These are phyloP conservation scores for Nothomitra cinnamomea DNA, from an alignment of 2,329 filamentous ascomycete genomes.

Conservation along the genomic window DNA sequence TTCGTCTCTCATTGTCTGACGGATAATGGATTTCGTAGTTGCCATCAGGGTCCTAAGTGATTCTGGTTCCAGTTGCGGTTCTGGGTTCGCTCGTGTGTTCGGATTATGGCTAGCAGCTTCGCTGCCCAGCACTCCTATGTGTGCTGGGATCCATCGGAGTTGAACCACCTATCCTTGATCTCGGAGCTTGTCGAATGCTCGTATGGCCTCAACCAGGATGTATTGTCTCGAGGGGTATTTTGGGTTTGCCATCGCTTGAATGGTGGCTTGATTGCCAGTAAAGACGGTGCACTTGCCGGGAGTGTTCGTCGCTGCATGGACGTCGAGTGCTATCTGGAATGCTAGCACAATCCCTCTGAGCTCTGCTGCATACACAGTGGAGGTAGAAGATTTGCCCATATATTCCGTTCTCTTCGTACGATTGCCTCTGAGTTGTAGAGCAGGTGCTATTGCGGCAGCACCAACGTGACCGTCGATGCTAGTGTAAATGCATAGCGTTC, in stretches of 20 bases:
- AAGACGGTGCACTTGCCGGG: conserved; percentile 15
- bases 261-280: conserved; percentile 19
- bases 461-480: conserved; percentile 16
- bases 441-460: conserved; percentile 14
- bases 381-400: conserved; percentile 15
- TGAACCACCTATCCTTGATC: conserved; percentile 8
- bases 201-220: conserved; percentile 14
- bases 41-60: conserved; percentile 7
- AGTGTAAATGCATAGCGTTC: conserved; percentile 11
- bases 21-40: conserved; percentile 9
- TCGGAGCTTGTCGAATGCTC: conserved; percentile 10
- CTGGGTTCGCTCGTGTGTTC: conserved; percentile 26
- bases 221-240: conserved; percentile 17
- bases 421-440: conserved; percentile 7
- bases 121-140: conserved; percentile 12
- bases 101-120: conserved; percentile 17
- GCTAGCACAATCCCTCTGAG: conserved; percentile 15
- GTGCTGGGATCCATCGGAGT: conserved; percentile 12
- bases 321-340: conserved; percentile 14
- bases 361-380: conserved; percentile 18
- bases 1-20: conserved; percentile 7
- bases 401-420: conserved; percentile 12
- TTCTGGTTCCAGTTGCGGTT: conserved; percentile 5
- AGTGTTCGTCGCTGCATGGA: conserved; percentile 6
- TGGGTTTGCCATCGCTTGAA: conserved; percentile 16